Base-by-base conservation (phyloP, 768 basidiomycete species). In the Cystobasidium ongulense region DNA sequence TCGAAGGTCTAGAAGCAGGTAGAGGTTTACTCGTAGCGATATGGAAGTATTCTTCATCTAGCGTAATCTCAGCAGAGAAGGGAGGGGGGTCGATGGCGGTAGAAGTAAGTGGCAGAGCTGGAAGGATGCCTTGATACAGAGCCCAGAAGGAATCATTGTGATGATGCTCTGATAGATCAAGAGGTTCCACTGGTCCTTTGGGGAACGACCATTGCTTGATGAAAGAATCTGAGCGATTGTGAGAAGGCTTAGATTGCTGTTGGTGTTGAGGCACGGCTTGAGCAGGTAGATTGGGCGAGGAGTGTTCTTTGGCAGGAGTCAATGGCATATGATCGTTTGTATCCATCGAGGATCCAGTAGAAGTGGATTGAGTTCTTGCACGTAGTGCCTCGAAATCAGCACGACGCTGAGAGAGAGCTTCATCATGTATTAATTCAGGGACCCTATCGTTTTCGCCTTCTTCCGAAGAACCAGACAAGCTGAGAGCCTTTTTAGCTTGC, bases 171-270 rank as follows among this genome's bases (percentile, higher is more conserved):
- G 63, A 17, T 13, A 74, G 66, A 46, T 57, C 43, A 50, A 21
- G 33, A 72, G 65, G 64, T 25, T 73, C 41, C 23, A 75, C 75
- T n/a, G 39, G 31, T 8, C 57, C 72, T n/a, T 43, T 41, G 61
- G 66, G 66, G 38, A 74, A 67, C n/a, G 75, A 75, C 75, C 75
- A 75, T 31, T 72, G 70, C 38, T 65, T 65, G 31, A 75, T 54
- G 54, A 75, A 75, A 15, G 70, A 73, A 39, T 75, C 74, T 17
- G 61, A 63, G 15, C 72, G 53, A 41, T 33, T 52, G 63, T 65
- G 76, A 57, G 10, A 53, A 33, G 46, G 41, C 46, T 70, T 66
- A 35, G 38, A 27, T 38, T 36, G 50, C 23, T 27, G 74, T n/a
- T 52, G 43, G 5, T 54, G 73, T 35, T 39, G 23, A 23, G 65